Conservation (phyloP, 2,329 filamentous ascomycete genomes). For the Cladophialophora psammophila region DNA sequence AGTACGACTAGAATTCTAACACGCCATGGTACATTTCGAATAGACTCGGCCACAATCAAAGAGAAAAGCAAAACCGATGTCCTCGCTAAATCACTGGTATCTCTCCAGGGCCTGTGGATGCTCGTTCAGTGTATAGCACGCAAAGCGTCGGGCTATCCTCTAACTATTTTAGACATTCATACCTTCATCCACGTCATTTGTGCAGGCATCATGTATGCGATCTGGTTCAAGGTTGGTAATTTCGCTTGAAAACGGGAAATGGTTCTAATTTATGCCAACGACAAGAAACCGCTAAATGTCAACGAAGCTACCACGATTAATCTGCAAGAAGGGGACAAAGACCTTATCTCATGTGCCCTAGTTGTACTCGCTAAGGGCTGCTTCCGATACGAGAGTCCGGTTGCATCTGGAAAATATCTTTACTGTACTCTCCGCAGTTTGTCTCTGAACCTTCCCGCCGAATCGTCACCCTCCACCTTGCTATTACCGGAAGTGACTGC, state of each 20-base stretch:
- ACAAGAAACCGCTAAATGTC: constrained; percentile 1
- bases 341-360: background rate
- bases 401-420: too few species aligned
- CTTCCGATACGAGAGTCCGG: too few species aligned
- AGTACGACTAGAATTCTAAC: background rate
- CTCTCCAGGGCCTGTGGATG: background rate
- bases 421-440: too few species aligned
- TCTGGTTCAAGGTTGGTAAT: background rate
- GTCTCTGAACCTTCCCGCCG: too few species aligned
- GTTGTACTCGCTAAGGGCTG: too few species aligned
- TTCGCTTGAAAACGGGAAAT: background rate
- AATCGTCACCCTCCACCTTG: too few species aligned
- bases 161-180: background rate
- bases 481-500: too few species aligned
- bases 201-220: background rate
- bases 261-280: background rate
- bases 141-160: background rate
- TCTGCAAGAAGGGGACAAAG: background rate
- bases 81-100: background rate
- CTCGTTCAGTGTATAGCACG: background rate
- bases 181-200: constrained; percentile 1
- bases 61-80: background rate
- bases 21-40: background rate
- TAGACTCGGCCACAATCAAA: background rate
- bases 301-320: background rate